Conservation (phyloP, 2,329 filamentous ascomycete genomes). For the Camillea tinctor region DNA sequence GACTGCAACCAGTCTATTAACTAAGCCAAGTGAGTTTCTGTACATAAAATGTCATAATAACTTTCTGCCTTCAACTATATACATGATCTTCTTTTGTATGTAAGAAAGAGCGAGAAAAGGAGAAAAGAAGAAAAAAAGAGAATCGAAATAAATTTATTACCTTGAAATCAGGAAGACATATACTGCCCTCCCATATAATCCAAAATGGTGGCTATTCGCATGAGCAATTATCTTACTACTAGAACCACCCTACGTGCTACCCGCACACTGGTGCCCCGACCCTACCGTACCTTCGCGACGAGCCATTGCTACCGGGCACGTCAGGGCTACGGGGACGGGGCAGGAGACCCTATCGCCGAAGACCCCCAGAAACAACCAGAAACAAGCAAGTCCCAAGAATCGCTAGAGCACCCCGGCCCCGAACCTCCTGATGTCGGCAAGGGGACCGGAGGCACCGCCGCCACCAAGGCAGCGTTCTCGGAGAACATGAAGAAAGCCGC, state of each 20-base stretch:
- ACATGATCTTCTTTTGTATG: not conserved
- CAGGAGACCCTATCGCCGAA: slow-evolving; percentile 37
- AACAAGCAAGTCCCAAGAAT: slow-evolving; percentile 31
- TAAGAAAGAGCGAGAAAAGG: too few relatives aligned
- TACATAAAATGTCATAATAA: not conserved
- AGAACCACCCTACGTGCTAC: slow-evolving; percentile 17
- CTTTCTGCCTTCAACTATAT: slow-evolving; percentile 1
- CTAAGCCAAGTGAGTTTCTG: too few relatives aligned
- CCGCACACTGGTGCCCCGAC: slow-evolving; percentile 19
- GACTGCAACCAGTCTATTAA: not conserved
- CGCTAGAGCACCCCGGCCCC: slow-evolving; percentile 44
- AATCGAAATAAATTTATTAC: too few relatives aligned
- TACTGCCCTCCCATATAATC: not conserved
- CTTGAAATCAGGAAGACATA: not conserved
- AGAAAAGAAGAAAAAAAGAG: too few relatives aligned
- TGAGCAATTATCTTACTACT: slow-evolving; percentile 23
- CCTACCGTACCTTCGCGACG: slow-evolving; percentile 23
- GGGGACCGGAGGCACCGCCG: slow-evolving; percentile 35
- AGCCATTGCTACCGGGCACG: slow-evolving; percentile 17
- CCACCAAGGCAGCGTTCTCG: slow-evolving; percentile 33
- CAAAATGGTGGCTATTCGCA: slow-evolving; percentile 30
- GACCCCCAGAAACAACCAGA: slow-evolving; percentile 37
- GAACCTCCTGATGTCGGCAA: slow-evolving; percentile 39
- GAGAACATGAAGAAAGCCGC: slow-evolving; percentile 24
- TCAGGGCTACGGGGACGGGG: slow-evolving; percentile 42